phyloP scores from a whole-genome alignment of 2,329 filamentous ascomycete genomes.

The Penicillium sp. region DNA sequence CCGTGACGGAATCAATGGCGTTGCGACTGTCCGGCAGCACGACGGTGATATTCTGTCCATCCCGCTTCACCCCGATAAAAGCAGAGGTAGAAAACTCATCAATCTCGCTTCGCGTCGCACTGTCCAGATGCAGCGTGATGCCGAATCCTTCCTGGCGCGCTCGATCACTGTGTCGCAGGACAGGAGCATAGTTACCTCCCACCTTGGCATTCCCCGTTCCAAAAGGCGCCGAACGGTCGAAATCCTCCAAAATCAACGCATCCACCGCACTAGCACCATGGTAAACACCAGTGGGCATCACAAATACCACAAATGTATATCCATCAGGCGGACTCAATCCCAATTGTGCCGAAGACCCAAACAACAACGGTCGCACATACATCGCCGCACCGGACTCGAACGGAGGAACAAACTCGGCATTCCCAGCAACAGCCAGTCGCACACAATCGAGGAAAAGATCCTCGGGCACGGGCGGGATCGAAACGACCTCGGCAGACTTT shows the following conservation, averaged over 20 bases:
- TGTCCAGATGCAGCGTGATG: slow-evolving; percentile 95
- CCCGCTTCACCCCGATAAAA: slow-evolving; percentile 77
- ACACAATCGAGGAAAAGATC: slow-evolving; percentile 76
- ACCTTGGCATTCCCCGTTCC: slow-evolving; percentile 92
- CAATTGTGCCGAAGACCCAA: slow-evolving; percentile 84
- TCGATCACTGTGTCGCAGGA: slow-evolving; percentile 82
- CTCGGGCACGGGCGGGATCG: slow-evolving; percentile 77
- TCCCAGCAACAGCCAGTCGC: slow-evolving; percentile 79
- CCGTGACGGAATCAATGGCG: slow-evolving; percentile 86
- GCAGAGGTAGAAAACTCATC: slow-evolving; percentile 96
- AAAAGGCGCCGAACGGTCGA: slow-evolving; percentile 89
- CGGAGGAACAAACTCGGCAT: slow-evolving; percentile 89
- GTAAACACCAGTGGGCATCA: slow-evolving; percentile 90
- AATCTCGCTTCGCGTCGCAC: slow-evolving; percentile 77
- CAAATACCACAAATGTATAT: slow-evolving; percentile 89
- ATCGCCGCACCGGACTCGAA: slow-evolving; percentile 86
- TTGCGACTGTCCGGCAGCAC: slow-evolving; percentile 86
- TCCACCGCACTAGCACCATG: slow-evolving; percentile 88
- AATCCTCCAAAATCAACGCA: slow-evolving; percentile 85
- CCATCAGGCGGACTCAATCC: slow-evolving; percentile 86
- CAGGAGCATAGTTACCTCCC: slow-evolving; percentile 93
- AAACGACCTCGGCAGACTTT: slow-evolving; percentile 80
- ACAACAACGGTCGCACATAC: slow-evolving; percentile 88
- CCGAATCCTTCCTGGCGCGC: slow-evolving; percentile 79
- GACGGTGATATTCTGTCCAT: slow-evolving; percentile 66